Base-by-base conservation (phyloP, 139 green algal genomes). In the Eudorina sp. region DNA sequence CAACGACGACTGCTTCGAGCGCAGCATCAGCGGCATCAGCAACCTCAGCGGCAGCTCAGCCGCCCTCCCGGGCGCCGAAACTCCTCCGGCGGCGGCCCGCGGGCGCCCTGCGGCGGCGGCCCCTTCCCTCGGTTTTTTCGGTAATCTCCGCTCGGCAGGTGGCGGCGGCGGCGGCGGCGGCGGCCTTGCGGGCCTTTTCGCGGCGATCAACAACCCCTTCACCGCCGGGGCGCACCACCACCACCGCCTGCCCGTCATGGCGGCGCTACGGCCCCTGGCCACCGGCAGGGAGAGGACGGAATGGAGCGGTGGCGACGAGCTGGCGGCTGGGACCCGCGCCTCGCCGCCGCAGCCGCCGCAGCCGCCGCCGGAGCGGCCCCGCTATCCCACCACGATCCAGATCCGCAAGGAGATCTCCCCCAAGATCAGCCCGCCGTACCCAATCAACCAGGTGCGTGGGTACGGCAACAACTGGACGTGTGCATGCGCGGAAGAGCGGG, bases 141-240 rank as follows among this genome's bases (percentile, higher is more conserved):
- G n/a, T n/a, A n/a, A n/a, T n/a, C n/a, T n/a, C n/a, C n/a, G n/a
- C n/a, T n/a, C n/a, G n/a, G n/a, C n/a, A n/a, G 6, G 21, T 38
- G 36, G 27, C 43, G 21, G 53, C 45, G 7, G 38, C 31, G 45
- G 21, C 60, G 3, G 13, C 41, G 80, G 60, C 80, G 58, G n/a
- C 5, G 27, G 41, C 4, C 0, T 79, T 0, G 66, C 34, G 19
- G 18, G 66, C 27, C 21, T 81, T 25, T 51, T 88, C 0, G 68
- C 83, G 25, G 38, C 83, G 36, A 60, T 83, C 48, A 51, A 72
- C 43, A 87, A 78, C 81, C 81, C 81, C 81, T 87, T 87, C 64
- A 60, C 31, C 29, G n/a, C n/a, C n/a, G n/a, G n/a, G n/a, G n/a
- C n/a, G n/a, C n/a, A n/a, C n/a, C n/a, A n/a, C n/a, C n/a, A n/a